Evolutionary conservation across 2,329 filamentous ascomycete species (phyloP), one percentile per base, ranked within the genome.

Genomic region (Xylogone sp.): DNA sequence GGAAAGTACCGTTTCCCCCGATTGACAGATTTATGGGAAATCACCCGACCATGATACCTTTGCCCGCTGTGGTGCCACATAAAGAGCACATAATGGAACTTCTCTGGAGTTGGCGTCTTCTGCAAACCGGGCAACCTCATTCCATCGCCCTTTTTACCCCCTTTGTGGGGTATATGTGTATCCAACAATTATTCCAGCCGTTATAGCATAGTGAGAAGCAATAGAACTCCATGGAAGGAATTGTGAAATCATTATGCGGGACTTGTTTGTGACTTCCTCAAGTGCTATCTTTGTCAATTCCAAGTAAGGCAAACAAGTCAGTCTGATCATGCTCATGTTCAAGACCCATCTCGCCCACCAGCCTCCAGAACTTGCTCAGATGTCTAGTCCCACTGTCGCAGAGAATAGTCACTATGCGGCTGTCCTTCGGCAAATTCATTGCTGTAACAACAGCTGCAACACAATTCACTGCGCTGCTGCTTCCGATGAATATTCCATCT

Each of bases 401-500:
- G 7, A 94, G 71, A n/a, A 95, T 75, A 0, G 90, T 94, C n/a
- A 92, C 88, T 42, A 95, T 81, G 39, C 76, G 71, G 55, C 77
- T 75, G 5, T 73, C 77, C 27, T 76, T 78, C 53, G 86, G 87
- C 55, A 92, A 71, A 42, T 74, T 73, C 65, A 84, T 77, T 21
- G 88, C 88, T 3, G 86, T 77, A 47, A 78, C 78, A 9, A 88
- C 84, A 20, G 89, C 87, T 3, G 88, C 90, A 42, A 89, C 87
- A 77, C 92, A 96, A 68, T 99, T 99, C 48, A 99, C 93, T n/a
- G 92, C 88, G 69, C 88, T 96, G 68, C 90, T 96, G 68, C 92
- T 96, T 8, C 94, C 95, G 42, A 92, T 78, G 64, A 99, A 99
- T 49, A 99, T 85, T 7, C 94, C 94, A 68, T 99, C 94, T 57